phyloP scores from a whole-genome alignment of 1,284 basidiomycete genomes.

The Marasmius sp. region DNA sequence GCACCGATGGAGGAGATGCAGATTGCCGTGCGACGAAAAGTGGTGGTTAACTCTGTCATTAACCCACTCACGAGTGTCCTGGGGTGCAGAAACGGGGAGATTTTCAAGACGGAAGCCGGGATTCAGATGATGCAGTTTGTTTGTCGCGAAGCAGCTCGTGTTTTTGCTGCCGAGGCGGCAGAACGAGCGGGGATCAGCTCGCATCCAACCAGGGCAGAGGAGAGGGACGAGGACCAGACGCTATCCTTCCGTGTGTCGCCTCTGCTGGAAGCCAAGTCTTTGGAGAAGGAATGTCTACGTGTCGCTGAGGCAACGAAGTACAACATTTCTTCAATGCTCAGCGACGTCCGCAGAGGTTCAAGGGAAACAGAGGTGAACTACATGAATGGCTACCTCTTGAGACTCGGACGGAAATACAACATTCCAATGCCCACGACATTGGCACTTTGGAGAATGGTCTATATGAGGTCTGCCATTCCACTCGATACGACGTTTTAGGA shows the following conservation, averaged over 20 bases:
- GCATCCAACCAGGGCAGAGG: slow-evolving; percentile 25
- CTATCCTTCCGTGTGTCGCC: slow-evolving; percentile 43
- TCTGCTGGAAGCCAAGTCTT: slow-evolving; percentile 17
- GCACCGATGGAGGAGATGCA: slow-evolving; percentile 71
- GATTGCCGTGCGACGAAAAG: slow-evolving; percentile 74
- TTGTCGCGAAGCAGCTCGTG: slow-evolving; percentile 59
- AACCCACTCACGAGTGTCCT: slow-evolving; percentile 88
- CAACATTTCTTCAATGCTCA: slow-evolving; percentile 81
- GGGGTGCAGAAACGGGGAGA: slow-evolving; percentile 78
- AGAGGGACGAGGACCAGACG: slow-evolving; percentile 32
- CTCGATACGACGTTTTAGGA: background rate
- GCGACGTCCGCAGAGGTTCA: slow-evolving; percentile 58
- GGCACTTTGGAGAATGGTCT: slow-evolving; percentile 62
- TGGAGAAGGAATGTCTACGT: slow-evolving; percentile 53
- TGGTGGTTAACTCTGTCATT: slow-evolving; percentile 84
- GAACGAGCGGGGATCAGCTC: slow-evolving; percentile 41
- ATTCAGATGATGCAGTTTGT: slow-evolving; percentile 47
- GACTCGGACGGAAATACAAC: slow-evolving; percentile 60
- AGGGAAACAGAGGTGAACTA: slow-evolving; percentile 73
- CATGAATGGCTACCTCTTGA: slow-evolving; percentile 84
- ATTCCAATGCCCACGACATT: slow-evolving; percentile 67
- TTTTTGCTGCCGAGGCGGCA: slow-evolving; percentile 53
- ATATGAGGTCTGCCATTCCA: slow-evolving; percentile 43
- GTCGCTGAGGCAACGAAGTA: slow-evolving; percentile 55
- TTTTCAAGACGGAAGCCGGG: slow-evolving; percentile 49